Percentiles rank a stretch among this genome's conserved stretches.
phyloP scores from a whole-genome alignment of 371 early-diverging fungal species.

The Blakeslea trispora region DNA sequence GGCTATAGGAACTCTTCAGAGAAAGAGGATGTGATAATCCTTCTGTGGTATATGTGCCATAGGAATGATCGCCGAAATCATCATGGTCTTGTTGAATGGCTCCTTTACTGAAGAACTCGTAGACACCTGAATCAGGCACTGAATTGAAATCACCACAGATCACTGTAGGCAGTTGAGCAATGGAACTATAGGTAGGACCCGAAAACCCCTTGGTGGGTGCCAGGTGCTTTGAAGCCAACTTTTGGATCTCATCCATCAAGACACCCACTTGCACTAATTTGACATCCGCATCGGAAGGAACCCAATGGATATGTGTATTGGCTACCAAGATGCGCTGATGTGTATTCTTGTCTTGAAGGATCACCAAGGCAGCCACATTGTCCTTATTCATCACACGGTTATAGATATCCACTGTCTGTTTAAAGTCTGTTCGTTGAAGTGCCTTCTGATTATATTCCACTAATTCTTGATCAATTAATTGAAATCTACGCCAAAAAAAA shows the following conservation, averaged over 20 bases:
- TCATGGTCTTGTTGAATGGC: conserved; percentile 74
- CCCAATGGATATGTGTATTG: conserved; percentile 96
- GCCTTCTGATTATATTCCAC: conserved; percentile 96
- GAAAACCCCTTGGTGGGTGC: conserved; percentile 10
- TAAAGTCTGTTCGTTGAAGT: conserved; percentile 84
- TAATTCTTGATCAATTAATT: conserved; percentile 74
- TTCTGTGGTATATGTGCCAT: conserved; percentile 85
- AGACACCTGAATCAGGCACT: conserved; percentile 88
- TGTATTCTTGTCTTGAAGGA: conserved; percentile 84
- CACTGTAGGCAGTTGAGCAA: conserved; percentile 62
- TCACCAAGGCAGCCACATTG: conserved; percentile 89
- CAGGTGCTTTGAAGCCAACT: conserved; percentile 51
- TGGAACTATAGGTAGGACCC: conserved; percentile 21
- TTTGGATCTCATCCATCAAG: conserved; percentile 89
- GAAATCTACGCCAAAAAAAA: too few species aligned
- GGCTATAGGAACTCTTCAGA: conserved; percentile 83
- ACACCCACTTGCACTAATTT: conserved; percentile 98
- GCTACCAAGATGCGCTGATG: conserved; percentile 77
- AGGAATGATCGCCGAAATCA: conserved; percentile 82
- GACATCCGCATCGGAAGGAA: conserved; percentile 92
- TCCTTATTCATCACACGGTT: conserved; percentile 97
- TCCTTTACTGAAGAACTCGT: conserved; percentile 81
- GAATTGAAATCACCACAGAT: conserved; percentile 99
- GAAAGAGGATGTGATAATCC: conserved; percentile 81
- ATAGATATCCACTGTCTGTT: conserved; percentile 90